phyloP scores from a whole-genome alignment of 495 filamentous ascomycete species.

The Talaromyces thailandensis region DNA sequence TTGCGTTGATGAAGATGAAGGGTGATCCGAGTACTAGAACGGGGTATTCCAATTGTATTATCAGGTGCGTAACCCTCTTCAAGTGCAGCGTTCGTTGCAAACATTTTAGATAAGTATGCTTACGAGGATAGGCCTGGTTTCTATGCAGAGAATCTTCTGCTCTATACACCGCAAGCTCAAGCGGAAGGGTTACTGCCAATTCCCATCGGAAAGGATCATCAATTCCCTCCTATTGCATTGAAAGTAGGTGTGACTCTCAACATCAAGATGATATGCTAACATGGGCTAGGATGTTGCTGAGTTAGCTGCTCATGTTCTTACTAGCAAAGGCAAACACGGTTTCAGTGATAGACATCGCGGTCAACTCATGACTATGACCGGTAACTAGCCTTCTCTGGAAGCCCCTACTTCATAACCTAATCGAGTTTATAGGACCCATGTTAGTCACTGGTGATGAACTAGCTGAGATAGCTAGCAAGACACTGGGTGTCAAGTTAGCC shows the following conservation, averaged over 20 bases:
- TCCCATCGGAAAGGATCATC: constrained; percentile 40
- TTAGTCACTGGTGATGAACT: constrained; percentile 42
- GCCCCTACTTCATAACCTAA: background rate
- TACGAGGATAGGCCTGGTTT: constrained; percentile 34
- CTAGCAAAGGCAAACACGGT: constrained; percentile 37
- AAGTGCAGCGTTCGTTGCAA: background rate
- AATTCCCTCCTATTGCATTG: constrained; percentile 45
- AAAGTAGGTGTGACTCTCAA: constrained; percentile 19
- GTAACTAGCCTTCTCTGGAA: constrained; percentile 8
- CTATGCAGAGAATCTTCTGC: constrained; percentile 48
- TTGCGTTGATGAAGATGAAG: constrained; percentile 32
- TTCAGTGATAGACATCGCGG: constrained; percentile 47
- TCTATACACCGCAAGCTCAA: constrained; percentile 38
- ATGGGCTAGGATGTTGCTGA: constrained; percentile 37
- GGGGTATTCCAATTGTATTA: constrained; percentile 40
- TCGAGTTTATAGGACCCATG: constrained; percentile 31
- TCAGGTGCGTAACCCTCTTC: constrained; percentile 29
- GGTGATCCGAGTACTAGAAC: constrained; percentile 29
- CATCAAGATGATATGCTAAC: constrained; percentile 24
- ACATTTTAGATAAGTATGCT: background rate
- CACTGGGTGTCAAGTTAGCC: constrained; percentile 36
- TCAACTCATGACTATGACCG: constrained; percentile 46
- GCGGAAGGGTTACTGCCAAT: constrained; percentile 36
- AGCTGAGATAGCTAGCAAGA: constrained; percentile 39
- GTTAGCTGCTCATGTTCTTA: constrained; percentile 35